phyloP scores from a whole-genome alignment of 1,139 yeast genomes.

The Saccharomyces hybrid region DNA sequence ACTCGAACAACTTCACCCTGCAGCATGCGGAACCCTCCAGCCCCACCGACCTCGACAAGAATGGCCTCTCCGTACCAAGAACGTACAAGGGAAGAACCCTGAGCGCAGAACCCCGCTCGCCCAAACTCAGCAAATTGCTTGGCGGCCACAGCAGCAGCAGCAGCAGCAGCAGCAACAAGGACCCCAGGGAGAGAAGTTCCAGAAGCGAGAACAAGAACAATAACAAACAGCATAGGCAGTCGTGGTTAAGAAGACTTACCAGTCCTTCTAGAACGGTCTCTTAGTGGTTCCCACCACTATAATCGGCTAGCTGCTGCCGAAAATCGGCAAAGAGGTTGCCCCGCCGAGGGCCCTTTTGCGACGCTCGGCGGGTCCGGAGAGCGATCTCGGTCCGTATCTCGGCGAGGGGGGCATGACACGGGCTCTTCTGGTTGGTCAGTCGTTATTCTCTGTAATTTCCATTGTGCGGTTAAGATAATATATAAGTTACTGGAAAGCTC shows the following conservation, averaged over 20 bases:
- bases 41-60: neutral
- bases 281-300: neutral
- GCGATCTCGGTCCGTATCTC: constrained; percentile 2
- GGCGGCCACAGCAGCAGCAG: neutral
- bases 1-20: neutral
- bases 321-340: neutral
- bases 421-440: neutral
- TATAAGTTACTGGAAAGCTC: neutral
- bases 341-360: neutral
- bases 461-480: neutral
- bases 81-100: neutral
- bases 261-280: constrained; percentile 1
- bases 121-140: neutral
- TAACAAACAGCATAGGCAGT: neutral
- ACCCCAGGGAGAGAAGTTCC: neutral
- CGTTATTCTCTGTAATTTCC: neutral
- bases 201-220: neutral
- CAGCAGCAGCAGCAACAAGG: neutral
- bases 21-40: neutral
- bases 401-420: constrained; percentile 3
- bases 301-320: neutral
- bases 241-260: constrained; percentile 3
- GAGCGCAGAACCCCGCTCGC: neutral
- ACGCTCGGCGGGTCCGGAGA: constrained; percentile 1
- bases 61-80: neutral